Percentiles rank a stretch among this genome's conserved stretches.
phyloP scores from a whole-genome alignment of 495 filamentous ascomycete species.

The Xylaria longipes region DNA sequence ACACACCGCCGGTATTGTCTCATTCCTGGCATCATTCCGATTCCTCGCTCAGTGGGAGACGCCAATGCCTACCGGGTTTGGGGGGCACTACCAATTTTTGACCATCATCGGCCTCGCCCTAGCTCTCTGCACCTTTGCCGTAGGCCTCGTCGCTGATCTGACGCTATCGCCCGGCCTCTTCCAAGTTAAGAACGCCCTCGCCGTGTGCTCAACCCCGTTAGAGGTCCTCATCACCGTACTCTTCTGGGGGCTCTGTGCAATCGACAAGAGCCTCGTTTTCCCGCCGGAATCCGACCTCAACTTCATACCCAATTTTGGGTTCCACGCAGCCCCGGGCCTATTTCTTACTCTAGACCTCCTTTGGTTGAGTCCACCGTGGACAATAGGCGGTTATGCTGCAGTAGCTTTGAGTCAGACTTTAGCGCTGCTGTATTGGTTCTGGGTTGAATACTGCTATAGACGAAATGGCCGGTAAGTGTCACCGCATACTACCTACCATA shows the following conservation, averaged over 20 bases:
- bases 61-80: constrained; percentile 70
- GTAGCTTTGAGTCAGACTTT: constrained; percentile 67
- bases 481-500: background rate
- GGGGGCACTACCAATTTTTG: constrained; percentile 84
- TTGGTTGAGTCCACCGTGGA: constrained; percentile 82
- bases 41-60: constrained; percentile 53
- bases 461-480: constrained; percentile 73
- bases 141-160: constrained; percentile 78
- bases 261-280: constrained; percentile 64
- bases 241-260: constrained; percentile 78
- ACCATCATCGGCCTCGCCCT: constrained; percentile 82
- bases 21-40: constrained; percentile 72
- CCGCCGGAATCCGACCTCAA: constrained; percentile 54
- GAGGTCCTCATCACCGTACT: constrained; percentile 84
- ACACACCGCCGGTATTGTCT: constrained; percentile 73
- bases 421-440: constrained; percentile 83
- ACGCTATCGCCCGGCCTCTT: constrained; percentile 71
- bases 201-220: constrained; percentile 75
- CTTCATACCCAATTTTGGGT: constrained; percentile 69
- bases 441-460: constrained; percentile 80
- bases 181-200: constrained; percentile 73
- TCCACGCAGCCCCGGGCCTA: constrained; percentile 79
- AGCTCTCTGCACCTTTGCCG: constrained; percentile 69
- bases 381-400: constrained; percentile 64
- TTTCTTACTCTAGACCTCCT: constrained; percentile 75